Conservation (phyloP, 495 filamentous ascomycete species). For the Neurospora pannonica region DNA sequence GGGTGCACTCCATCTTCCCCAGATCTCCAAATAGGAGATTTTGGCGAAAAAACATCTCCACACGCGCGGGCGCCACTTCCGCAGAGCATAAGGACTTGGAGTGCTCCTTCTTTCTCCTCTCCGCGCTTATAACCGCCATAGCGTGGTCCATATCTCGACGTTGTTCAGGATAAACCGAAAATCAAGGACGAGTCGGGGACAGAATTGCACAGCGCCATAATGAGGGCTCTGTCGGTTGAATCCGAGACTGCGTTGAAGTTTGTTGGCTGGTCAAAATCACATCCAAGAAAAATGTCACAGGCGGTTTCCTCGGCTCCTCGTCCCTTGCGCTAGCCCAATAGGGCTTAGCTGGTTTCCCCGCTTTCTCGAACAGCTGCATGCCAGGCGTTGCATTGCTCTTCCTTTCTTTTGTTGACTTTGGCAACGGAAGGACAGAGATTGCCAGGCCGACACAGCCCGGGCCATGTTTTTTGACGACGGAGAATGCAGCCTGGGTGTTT, state of each 20-base stretch:
- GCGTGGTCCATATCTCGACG: background rate
- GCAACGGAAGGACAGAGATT: background rate
- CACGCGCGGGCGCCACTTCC: background rate
- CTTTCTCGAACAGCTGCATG: background rate
- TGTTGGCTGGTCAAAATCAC: background rate
- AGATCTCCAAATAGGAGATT: background rate
- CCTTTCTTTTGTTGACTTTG: background rate
- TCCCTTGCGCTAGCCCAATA: background rate
- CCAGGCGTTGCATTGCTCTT: background rate
- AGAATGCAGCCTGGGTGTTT: background rate
- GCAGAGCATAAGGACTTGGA: background rate
- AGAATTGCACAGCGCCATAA: background rate
- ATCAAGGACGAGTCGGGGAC: background rate
- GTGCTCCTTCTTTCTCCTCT: background rate
- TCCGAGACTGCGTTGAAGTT: background rate
- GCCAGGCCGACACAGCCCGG: background rate
- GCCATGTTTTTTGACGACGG: background rate
- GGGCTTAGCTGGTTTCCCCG: background rate
- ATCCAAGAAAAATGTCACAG: background rate
- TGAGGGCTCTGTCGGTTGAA: background rate
- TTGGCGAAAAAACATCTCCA: background rate
- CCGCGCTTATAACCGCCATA: background rate
- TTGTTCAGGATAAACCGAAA: background rate
- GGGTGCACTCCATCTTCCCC: background rate
- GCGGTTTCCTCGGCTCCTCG: background rate